Base-by-base conservation (phyloP, 83 land plant species). In the Picea mariana region DNA sequence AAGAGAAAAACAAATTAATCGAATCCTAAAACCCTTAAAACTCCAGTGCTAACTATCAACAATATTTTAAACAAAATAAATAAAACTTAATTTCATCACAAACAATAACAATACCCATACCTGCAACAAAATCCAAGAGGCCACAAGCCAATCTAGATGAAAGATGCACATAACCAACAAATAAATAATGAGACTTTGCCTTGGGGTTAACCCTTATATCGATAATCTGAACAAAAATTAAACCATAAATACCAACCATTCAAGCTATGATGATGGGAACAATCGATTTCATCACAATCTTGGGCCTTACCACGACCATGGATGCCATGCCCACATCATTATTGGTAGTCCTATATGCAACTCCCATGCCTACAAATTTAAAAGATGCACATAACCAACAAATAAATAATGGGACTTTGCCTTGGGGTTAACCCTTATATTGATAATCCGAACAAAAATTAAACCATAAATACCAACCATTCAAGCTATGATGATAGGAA, bases 51-150 rank as follows among this genome's bases (percentile, higher is more conserved):
- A 27, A 27, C 1, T 27, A 27, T 27, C 31, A 0, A 27, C 31
- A 27, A 27, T 27, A 0, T 27, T 27, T 1, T 27, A 27, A 27
- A 27, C 31, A 27, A 27, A 27, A 27, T 27, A 27, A 27, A 27
- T 27, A 27, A 27, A 27, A 27, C 31, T 27, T 0, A 27, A 27
- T 27, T 27, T 93, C 96, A 87, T 95, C 98, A 15, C 98, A 95
- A 34, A 93, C 95, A 80, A 95, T 95, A 15, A 95, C 95, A 79
- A 95, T 93, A 5, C 96, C 98, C 96, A 95, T 95, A 9, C 96
- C 95, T 62, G 95, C 96, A 11, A 95, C 90, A 26, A 93, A 87
- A 55, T 96, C 95, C 31, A 93, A 93, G 18, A 95, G 89, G n/a
- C 96, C 95, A 82, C 96, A 93, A 80, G 98, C 92, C 15, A 95